Conservation (phyloP, 2,329 filamentous ascomycete species). For the Parafenestella ontariensis region DNA sequence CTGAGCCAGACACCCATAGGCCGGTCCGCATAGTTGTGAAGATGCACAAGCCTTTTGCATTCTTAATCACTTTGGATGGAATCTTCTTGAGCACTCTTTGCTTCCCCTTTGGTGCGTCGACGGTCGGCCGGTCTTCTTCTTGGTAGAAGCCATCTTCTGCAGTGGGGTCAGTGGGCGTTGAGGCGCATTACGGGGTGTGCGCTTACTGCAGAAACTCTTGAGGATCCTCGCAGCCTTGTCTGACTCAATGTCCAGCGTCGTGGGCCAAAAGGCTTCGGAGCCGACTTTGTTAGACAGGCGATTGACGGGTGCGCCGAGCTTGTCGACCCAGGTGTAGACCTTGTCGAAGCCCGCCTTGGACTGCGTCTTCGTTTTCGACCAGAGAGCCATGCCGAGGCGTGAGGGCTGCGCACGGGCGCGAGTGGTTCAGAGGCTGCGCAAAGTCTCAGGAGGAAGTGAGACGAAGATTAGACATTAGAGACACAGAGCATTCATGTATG, state of each 20-base stretch:
- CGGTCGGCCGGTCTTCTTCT: slow-evolving; percentile 57
- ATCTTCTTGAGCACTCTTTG: slow-evolving; percentile 81
- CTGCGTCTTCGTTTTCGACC: slow-evolving; percentile 45
- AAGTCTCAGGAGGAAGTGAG: slow-evolving; percentile 23
- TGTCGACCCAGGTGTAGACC: slow-evolving; percentile 71
- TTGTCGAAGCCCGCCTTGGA: slow-evolving; percentile 69
- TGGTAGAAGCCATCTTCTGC: slow-evolving; percentile 73
- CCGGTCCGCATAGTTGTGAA: slow-evolving; percentile 97
- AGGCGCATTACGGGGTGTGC: slow-evolving; percentile 24
- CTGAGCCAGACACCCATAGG: slow-evolving; percentile 88
- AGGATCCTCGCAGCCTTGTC: slow-evolving; percentile 91
- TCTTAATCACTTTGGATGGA: slow-evolving; percentile 79
- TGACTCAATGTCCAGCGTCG: slow-evolving; percentile 83
- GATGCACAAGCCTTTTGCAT: slow-evolving; percentile 88
- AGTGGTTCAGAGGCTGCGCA: slow-evolving; percentile 18
- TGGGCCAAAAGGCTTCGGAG: slow-evolving; percentile 83
- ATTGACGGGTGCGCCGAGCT: slow-evolving; percentile 79
- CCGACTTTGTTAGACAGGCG: slow-evolving; percentile 81
- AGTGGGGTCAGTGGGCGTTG: slow-evolving; percentile 22
- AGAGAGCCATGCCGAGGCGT: slow-evolving; percentile 36
- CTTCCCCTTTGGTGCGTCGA: slow-evolving; percentile 65
- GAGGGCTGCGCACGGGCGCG: slow-evolving; percentile 6
- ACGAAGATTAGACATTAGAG: slow-evolving; percentile 32
- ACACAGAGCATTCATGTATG: slow-evolving; percentile 16
- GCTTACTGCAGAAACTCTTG: slow-evolving; percentile 85